These are phyloP conservation scores for Geranium brycei DNA, from an alignment of 345 rosid species.

Conservation along the genomic window DNA sequence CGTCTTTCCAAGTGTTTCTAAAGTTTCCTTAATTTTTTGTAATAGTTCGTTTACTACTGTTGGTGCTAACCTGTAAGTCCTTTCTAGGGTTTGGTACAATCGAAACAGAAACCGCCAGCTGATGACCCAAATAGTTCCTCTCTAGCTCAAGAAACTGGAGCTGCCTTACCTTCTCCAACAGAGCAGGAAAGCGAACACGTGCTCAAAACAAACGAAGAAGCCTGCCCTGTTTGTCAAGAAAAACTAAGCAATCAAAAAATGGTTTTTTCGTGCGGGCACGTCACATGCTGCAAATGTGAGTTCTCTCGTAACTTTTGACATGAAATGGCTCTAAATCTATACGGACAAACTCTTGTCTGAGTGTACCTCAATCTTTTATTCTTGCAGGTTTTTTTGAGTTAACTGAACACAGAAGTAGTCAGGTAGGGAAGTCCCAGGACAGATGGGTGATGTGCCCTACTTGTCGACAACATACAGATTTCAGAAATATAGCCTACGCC, in stretches of 20 bases:
- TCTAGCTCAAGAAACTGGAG: constrained; percentile 22
- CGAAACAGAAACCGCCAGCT: constrained; percentile 36
- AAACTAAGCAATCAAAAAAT: constrained; percentile 61
- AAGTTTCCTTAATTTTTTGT: no score
- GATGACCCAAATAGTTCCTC: constrained; percentile 32
- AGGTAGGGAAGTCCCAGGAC: constrained; percentile 27
- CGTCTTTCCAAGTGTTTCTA: no score
- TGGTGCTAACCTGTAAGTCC: not conserved
- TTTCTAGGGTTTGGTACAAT: constrained; percentile 61
- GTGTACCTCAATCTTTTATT: constrained; percentile 11
- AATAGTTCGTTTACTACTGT: not conserved
- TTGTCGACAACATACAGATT: constrained; percentile 83
- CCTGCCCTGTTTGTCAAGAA: constrained; percentile 91
- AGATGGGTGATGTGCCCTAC: constrained; percentile 93
- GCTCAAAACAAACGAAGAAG: constrained; percentile 39
- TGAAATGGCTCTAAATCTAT: constrained; percentile 4
- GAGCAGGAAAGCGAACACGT: constrained; percentile 29
- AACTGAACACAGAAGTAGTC: constrained; percentile 46
- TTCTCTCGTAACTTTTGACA: constrained; percentile 5
- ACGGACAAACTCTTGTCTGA: constrained; percentile 7
- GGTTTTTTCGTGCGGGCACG: constrained; percentile 94
- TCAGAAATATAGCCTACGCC: constrained; percentile 64
- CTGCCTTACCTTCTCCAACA: constrained; percentile 13
- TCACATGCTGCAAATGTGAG: constrained; percentile 88
- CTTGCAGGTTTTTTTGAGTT: constrained; percentile 59